Base-by-base conservation (phyloP, 2,329 filamentous ascomycete species). In the Tolypocladium sp. region DNA sequence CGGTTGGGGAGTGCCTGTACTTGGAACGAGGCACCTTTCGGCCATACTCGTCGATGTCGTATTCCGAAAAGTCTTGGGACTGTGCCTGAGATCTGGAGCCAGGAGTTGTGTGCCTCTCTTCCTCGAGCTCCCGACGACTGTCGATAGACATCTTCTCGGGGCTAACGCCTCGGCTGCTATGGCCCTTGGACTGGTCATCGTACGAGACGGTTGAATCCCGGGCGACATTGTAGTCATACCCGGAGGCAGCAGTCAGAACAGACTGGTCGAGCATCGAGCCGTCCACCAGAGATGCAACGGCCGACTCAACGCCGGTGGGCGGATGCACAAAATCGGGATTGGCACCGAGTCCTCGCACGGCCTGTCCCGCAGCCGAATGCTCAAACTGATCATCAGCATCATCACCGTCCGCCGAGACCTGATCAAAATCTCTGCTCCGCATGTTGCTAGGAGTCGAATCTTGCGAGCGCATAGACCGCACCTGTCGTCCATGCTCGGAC, bases 201-300 rank as follows among this genome's bases (percentile, higher is more conserved):
- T 73, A 63, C 58, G 73, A 63, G 63, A 76, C 27, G 35, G 67
- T 70, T 59, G 80, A 74, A 66, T 77, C 65, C 60, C 74, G 63
- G 60, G 68, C 66, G 63, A 73, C 64, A 30, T 60, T 64, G 62
- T 79, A 81, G 33, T 82, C 79, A 62, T 81, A 66, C 38, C 77
- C 79, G 15, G 84, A 87, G 12, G 78, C 80, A 41, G 69, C 77
- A 3, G 85, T 92, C 57, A 96, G 70, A 15, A 88, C 83, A 2
- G 91, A 95, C 57, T 82, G 82, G 5, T 84, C 82, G 20, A 84
- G 70, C 71, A 82, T 77, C 0, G 91, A 93, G 22, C 92, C 91
- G 66, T 94, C 88, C 2, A 87, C 77, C 8, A 97, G 78, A 20
- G 92, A 97, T 9, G 93, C 93, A 13, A 97, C 92, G 12, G 89